Conservation (phyloP, 2,329 filamentous ascomycete species). For the Colletotrichum abscissum region DNA sequence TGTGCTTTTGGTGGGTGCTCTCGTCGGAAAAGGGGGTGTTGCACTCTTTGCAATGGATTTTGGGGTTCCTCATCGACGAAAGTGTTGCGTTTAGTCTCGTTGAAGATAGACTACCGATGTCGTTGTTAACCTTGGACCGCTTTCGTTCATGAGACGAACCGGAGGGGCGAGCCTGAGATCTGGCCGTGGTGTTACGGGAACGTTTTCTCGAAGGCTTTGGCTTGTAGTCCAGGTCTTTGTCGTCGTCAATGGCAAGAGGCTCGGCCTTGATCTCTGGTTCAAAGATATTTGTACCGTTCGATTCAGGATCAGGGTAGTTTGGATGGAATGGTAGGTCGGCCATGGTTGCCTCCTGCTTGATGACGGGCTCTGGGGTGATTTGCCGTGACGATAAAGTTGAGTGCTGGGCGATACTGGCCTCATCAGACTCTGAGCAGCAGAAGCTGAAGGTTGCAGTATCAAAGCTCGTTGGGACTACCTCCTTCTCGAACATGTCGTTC, state of each 20-base stretch:
- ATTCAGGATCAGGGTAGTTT: conserved; percentile 25
- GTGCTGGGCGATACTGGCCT: neutral
- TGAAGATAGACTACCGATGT: neutral
- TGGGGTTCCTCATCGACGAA: conserved; percentile 15
- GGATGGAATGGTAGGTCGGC: neutral
- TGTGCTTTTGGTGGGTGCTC: conserved; percentile 58
- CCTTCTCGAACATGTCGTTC: conserved; percentile 27
- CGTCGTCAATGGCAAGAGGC: neutral
- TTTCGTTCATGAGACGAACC: conserved; percentile 15
- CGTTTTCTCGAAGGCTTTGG: conserved; percentile 30
- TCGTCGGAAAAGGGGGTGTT: conserved; percentile 57
- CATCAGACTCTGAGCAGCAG: conserved; percentile 22
- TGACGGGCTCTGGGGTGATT: conserved; percentile 15
- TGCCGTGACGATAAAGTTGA: conserved; percentile 17
- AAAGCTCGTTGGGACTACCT: neutral
- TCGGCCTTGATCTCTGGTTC: conserved; percentile 30
- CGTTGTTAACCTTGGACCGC: conserved; percentile 13
- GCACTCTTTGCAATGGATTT: conserved; percentile 50
- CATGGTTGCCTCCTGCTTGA: conserved; percentile 24
- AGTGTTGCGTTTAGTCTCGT: neutral
- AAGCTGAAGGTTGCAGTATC: conserved; percentile 14
- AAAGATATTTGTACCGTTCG: conserved; percentile 35
- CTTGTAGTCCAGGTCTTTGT: conserved; percentile 29
- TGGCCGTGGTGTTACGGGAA: conserved; percentile 17
- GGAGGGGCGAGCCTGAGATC: neutral